These are phyloP conservation scores for Bothriochloa decipiens DNA, from an alignment of 176 grass and related monocot species.

Conservation along the genomic window DNA sequence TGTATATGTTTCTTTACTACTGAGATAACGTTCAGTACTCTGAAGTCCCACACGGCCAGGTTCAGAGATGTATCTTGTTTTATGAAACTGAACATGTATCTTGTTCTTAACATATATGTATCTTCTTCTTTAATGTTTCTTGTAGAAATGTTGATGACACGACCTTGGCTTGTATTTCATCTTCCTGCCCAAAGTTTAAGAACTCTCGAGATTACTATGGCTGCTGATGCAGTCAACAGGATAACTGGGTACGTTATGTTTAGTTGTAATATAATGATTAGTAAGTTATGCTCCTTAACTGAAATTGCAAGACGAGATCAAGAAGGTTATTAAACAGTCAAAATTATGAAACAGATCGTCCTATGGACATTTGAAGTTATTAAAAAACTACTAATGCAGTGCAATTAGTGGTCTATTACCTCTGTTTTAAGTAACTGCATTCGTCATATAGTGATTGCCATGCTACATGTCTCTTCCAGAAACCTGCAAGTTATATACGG, in stretches of 20 bases:
- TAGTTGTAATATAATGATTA: conserved; percentile 33
- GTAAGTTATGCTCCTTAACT: too few species aligned
- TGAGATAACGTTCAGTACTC: too few species aligned
- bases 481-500: conserved; percentile 1
- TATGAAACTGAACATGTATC: too few species aligned
- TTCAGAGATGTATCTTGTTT: too few species aligned
- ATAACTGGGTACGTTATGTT: conserved; percentile 73
- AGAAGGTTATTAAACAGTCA: not conserved
- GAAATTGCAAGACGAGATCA: conserved; percentile 16
- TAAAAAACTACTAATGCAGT: conserved; percentile 12
- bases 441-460: not conserved
- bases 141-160: conserved; percentile 85
- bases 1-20: too few species aligned
- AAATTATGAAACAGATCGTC: not conserved
- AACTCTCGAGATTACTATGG: conserved; percentile 79
- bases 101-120: too few species aligned
- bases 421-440: not conserved
- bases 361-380: conserved; percentile 22
- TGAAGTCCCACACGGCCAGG: too few species aligned
- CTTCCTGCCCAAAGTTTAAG: conserved; percentile 72
- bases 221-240: conserved; percentile 66
- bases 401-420: conserved; percentile 4
- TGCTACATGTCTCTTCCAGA: not conserved
- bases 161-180: conserved; percentile 66
- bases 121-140: conserved; percentile 41